phyloP scores from a whole-genome alignment of 1,284 basidiomycete species.

The Cronartium quercuum region DNA sequence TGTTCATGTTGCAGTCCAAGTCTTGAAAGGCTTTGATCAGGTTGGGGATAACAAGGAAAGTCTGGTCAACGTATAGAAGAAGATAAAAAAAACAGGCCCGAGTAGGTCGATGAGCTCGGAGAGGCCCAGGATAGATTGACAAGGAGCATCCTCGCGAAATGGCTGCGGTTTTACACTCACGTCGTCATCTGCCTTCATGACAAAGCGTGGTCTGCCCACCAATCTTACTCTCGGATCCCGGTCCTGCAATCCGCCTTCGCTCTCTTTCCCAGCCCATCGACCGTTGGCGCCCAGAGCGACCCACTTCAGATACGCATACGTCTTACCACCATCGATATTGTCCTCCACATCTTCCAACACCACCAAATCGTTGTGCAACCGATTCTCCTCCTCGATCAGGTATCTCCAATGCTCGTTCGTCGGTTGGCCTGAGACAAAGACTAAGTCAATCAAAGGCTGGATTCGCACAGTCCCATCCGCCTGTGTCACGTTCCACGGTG shows the following conservation, averaged over 20 bases:
- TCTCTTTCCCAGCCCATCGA: background rate
- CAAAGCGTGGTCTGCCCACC: constrained; percentile 7
- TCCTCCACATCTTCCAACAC: constrained; percentile 1
- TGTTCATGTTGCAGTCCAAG: constrained; percentile 13
- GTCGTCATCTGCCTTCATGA: constrained; percentile 32
- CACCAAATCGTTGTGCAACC: constrained; percentile 5
- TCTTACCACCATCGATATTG: constrained; percentile 27
- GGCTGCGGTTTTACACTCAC: constrained; percentile 6
- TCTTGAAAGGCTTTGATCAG: constrained; percentile 21
- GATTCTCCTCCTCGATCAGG: constrained; percentile 17
- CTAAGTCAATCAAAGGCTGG: constrained; percentile 7
- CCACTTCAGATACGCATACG: constrained; percentile 13
- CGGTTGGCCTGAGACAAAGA: constrained; percentile 26
- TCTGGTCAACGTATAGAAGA: background rate
- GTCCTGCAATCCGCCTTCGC: background rate
- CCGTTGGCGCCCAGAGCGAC: background rate
- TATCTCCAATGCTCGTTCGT: constrained; percentile 15
- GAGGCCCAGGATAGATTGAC: background rate
- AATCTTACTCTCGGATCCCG: constrained; percentile 8
- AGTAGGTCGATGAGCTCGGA: background rate
- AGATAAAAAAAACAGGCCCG: background rate
- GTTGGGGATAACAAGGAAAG: constrained; percentile 29
- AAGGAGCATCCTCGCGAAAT: background rate
- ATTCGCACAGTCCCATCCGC: too few relatives aligned
- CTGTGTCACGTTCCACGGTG: background rate